These are phyloP conservation scores for Trichoderma koningii DNA, from an alignment of 2,329 filamentous ascomycete genomes.

Conservation along the genomic window DNA sequence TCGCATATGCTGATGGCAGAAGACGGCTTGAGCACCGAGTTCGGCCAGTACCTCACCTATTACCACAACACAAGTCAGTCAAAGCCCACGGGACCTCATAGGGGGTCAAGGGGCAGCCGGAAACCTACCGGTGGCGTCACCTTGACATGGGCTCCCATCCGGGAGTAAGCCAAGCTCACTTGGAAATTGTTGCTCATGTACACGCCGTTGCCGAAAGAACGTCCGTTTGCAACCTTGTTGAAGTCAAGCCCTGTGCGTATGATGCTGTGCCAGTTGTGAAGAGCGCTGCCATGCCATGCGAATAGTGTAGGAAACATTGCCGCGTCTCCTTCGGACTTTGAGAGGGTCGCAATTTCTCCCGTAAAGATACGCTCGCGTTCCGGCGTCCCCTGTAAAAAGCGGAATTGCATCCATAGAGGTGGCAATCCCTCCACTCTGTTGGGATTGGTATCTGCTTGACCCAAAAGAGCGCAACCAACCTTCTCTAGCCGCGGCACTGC, in stretches of 20 bases:
- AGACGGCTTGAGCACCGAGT: constrained; percentile 62
- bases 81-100: background rate
- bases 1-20: constrained; percentile 76
- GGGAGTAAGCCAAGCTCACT: constrained; percentile 19
- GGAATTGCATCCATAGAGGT: constrained; percentile 71
- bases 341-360: constrained; percentile 53
- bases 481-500: constrained; percentile 40
- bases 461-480: constrained; percentile 26
- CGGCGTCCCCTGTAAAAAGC: constrained; percentile 83
- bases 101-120: background rate
- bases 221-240: constrained; percentile 61
- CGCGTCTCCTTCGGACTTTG: constrained; percentile 37
- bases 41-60: constrained; percentile 56
- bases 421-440: constrained; percentile 62
- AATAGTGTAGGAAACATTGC: constrained; percentile 69
- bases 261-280: constrained; percentile 88
- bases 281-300: constrained; percentile 79
- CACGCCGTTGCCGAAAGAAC: constrained; percentile 75
- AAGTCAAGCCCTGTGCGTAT: constrained; percentile 81
- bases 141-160: no score
- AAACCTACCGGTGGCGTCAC: background rate
- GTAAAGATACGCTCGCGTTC: constrained; percentile 81
- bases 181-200: constrained; percentile 66
- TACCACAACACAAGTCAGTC: background rate
- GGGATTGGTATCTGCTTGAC: constrained; percentile 41